These are phyloP conservation scores for Clitocybe nebularis DNA, from an alignment of 1,284 basidiomycete genomes.

Conservation along the genomic window DNA sequence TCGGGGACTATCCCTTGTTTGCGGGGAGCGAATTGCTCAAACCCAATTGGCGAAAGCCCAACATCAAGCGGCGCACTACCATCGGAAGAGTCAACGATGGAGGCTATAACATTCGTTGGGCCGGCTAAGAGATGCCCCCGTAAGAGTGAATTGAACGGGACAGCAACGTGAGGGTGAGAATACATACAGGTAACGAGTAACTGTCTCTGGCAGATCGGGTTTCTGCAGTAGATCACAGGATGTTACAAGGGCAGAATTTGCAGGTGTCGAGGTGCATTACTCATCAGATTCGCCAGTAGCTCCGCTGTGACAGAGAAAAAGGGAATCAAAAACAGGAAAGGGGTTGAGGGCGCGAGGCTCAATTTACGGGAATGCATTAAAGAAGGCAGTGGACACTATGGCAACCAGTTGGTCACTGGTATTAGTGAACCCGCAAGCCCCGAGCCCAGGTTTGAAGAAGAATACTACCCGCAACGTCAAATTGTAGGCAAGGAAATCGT, in stretches of 20 bases:
- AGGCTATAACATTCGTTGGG: conserved; percentile 14
- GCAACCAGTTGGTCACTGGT: conserved; percentile 35
- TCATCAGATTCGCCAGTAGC: too few relatives aligned
- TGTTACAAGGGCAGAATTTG: too few relatives aligned
- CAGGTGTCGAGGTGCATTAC: too few relatives aligned
- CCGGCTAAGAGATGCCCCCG: conserved; percentile 11
- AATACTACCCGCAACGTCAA: conserved; percentile 29
- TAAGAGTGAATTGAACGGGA: neutral
- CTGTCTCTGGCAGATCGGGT: conserved; percentile 21
- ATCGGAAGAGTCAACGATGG: conserved; percentile 22
- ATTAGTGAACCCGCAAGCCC: conserved; percentile 42
- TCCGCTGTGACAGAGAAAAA: too few relatives aligned
- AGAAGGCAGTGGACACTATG: conserved; percentile 33
- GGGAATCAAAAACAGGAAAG: too few relatives aligned
- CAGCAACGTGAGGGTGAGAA: neutral
- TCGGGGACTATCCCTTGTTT: conserved; percentile 20
- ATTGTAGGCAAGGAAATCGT: too few relatives aligned
- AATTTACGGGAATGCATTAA: conserved; percentile 36
- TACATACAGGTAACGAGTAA: conserved; percentile 18
- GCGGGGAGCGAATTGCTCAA: conserved; percentile 16
- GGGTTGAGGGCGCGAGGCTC: too few relatives aligned
- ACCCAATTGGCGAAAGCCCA: conserved; percentile 18
- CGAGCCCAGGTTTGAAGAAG: conserved; percentile 34
- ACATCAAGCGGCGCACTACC: conserved; percentile 12
- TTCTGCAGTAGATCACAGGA: conserved; percentile 11